Conservation (phyloP, 306 rosid genomes). For the Castanea crenata region DNA sequence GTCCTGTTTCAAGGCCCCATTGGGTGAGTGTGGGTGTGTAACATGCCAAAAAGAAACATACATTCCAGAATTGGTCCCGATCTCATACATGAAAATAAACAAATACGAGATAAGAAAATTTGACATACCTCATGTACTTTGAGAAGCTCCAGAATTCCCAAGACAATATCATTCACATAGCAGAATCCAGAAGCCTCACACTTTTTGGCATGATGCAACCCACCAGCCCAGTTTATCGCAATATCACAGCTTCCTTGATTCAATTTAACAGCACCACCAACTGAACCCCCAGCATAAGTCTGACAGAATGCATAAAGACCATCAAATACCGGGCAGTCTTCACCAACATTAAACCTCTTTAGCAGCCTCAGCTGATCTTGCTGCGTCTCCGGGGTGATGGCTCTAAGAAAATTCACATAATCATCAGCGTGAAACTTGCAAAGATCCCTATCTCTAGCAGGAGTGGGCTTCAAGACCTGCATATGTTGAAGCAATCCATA, state of each 20-base stretch:
- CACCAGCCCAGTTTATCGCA: conserved; percentile 54
- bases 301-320: conserved; percentile 54
- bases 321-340: conserved; percentile 49
- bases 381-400: conserved; percentile 50
- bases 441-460: conserved; percentile 49
- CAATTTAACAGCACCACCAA: conserved; percentile 46
- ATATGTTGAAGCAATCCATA: conserved; percentile 52
- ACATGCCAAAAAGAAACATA: neutral
- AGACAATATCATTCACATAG: conserved; percentile 49
- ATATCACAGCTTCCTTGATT: conserved; percentile 39
- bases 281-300: conserved; percentile 52
- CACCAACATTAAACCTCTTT: conserved; percentile 51
- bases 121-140: conserved; percentile 41
- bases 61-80: neutral
- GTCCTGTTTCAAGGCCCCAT: neutral
- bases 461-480: conserved; percentile 46
- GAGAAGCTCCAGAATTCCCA: conserved; percentile 50
- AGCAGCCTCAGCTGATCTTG: conserved; percentile 46
- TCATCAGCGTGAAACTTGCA: conserved; percentile 54
- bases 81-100: neutral
- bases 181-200: conserved; percentile 55
- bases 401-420: conserved; percentile 45
- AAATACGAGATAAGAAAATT: neutral
- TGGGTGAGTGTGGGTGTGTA: neutral
- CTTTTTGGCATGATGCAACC: conserved; percentile 52